A percentile compares a stretch with the other conserved stretches of the same genome.
Conservation (phyloP, 2,329 filamentous ascomycete species). For the Alternaria ventricosa region DNA sequence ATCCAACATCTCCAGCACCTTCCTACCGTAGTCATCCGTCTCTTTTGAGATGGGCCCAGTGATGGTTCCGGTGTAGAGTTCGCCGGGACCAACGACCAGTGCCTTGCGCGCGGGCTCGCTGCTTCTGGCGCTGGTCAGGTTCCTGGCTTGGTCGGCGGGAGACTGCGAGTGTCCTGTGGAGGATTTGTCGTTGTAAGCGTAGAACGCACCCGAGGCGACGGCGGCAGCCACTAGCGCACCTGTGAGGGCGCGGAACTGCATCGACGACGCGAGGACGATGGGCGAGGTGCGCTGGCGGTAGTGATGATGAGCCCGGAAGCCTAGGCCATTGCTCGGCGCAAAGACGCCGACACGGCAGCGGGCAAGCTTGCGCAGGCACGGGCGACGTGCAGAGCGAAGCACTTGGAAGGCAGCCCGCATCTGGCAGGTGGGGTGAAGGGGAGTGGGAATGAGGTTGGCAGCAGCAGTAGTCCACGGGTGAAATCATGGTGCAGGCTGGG, state of each 20-base stretch:
- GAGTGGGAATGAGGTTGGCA: slow-evolving; percentile 11
- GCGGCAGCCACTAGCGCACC: slow-evolving; percentile 72
- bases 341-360: slow-evolving; percentile 54
- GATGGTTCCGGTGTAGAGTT: slow-evolving; percentile 86
- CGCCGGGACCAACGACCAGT: slow-evolving; percentile 86
- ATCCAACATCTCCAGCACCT: slow-evolving; percentile 94
- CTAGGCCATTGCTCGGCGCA: slow-evolving; percentile 53
- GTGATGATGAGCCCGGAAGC: slow-evolving; percentile 55
- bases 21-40: slow-evolving; percentile 81
- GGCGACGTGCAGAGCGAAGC: slow-evolving; percentile 71
- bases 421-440: slow-evolving; percentile 37
- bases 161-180: slow-evolving; percentile 29
- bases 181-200: slow-evolving; percentile 65
- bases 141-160: slow-evolving; percentile 38
- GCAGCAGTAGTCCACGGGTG: slow-evolving; percentile 10
- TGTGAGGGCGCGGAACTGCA: slow-evolving; percentile 75
- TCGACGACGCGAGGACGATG: slow-evolving; percentile 68
- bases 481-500: slow-evolving; percentile 11
- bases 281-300: slow-evolving; percentile 47
- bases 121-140: slow-evolving; percentile 42
- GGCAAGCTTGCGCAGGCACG: slow-evolving; percentile 65
- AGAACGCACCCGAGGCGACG: slow-evolving; percentile 76
- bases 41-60: slow-evolving; percentile 88
- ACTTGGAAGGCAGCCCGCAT: slow-evolving; percentile 76
- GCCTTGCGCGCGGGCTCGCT: slow-evolving; percentile 67